A percentile compares a stretch with the other conserved stretches of the same genome.
phyloP scores from a whole-genome alignment of 2,329 filamentous ascomycete genomes.

The Madurella mycetomatis region DNA sequence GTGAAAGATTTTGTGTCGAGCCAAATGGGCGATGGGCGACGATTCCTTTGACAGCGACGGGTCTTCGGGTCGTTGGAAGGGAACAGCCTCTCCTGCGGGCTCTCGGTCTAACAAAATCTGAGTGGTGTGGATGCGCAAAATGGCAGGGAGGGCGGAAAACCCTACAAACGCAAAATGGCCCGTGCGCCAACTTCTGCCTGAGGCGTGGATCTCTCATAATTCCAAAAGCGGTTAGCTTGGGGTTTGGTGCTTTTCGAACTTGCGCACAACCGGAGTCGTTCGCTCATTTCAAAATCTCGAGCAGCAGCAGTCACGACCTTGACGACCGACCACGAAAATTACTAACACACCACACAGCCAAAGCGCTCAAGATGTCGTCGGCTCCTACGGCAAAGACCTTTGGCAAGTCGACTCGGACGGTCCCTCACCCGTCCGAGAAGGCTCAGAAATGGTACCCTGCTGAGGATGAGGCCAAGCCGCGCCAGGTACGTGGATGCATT shows the following conservation, averaged over 20 bases:
- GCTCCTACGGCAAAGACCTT: slow-evolving; percentile 83
- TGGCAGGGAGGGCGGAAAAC: slow-evolving; percentile 28
- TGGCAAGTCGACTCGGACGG: slow-evolving; percentile 90
- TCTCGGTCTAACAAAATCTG: slow-evolving; percentile 26
- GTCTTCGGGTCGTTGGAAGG: slow-evolving; percentile 23
- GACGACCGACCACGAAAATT: slow-evolving; percentile 27
- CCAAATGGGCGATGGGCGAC: slow-evolving; percentile 27
- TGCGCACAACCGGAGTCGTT: slow-evolving; percentile 27
- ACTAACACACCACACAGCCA: slow-evolving; percentile 30
- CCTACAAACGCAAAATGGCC: slow-evolving; percentile 23
- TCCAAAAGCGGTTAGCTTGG: slow-evolving; percentile 28
- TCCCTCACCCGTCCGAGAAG: slow-evolving; percentile 84
- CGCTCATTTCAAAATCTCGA: slow-evolving; percentile 28
- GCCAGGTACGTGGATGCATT: slow-evolving; percentile 74
- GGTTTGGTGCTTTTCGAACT: slow-evolving; percentile 27
- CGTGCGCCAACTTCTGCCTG: slow-evolving; percentile 19
- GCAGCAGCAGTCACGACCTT: slow-evolving; percentile 25
- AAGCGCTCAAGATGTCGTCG: slow-evolving; percentile 63
- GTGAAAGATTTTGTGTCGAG: slow-evolving; percentile 27
- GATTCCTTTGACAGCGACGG: slow-evolving; percentile 27
- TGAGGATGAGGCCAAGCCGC: slow-evolving; percentile 81
- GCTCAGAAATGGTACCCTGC: slow-evolving; percentile 99
- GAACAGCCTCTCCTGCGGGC: slow-evolving; percentile 23
- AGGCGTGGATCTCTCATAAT: slow-evolving; percentile 10
- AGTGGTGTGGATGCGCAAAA: slow-evolving; percentile 28